Base-by-base conservation (phyloP, 2,329 filamentous ascomycete genomes). In the Epicoccum nigrum region DNA sequence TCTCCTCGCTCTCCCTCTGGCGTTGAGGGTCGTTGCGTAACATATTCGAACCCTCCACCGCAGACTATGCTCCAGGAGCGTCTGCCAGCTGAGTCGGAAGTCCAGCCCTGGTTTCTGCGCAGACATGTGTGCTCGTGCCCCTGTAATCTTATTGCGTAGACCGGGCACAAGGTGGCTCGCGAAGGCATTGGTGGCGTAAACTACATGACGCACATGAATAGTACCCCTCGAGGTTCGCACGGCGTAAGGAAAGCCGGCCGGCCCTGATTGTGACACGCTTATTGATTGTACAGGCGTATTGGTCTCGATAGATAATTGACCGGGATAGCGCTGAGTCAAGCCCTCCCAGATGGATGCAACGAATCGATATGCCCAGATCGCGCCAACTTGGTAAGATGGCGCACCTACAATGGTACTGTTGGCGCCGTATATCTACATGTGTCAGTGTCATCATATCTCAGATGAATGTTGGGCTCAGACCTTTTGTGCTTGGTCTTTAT, bases 181-280 rank as follows among this genome's bases (percentile, higher is more conserved):
- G 55, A 80, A 80, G 4, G 73, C 81, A 54, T 86, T 86, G 1
- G 82, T 86, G 7, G 81, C 81, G 55, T 86, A 81, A 2, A 86
- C 73, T 1, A 87, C 71, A 44, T 85, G 78, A 0, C 72, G 70
- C 7, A 81, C 74, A 3, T 61, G 64, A 27, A 85, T 72, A 0
- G 33, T 56, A 2, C 81, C 82, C 6, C 77, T 70, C 0, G 58
- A 45, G 1, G 83, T 85, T 4, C 71, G 57, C 4, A 85, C 59
- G 1, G 67, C 63, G 59, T 56, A 58, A 4, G 55, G 55, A 19
- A 53, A 56, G 41, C 49, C 41, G 38, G 9, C 59, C 16, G n/a
- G 31, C 15, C 31, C 31, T 4, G 7, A 13, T n/a, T 17, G 6
- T 16, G 31, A 16, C 13, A 33, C n/a, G 31, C n/a, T 33, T 16